phyloP scores from a whole-genome alignment of 164 flowering plant genomes.

The Taxillus chinensis region DNA sequence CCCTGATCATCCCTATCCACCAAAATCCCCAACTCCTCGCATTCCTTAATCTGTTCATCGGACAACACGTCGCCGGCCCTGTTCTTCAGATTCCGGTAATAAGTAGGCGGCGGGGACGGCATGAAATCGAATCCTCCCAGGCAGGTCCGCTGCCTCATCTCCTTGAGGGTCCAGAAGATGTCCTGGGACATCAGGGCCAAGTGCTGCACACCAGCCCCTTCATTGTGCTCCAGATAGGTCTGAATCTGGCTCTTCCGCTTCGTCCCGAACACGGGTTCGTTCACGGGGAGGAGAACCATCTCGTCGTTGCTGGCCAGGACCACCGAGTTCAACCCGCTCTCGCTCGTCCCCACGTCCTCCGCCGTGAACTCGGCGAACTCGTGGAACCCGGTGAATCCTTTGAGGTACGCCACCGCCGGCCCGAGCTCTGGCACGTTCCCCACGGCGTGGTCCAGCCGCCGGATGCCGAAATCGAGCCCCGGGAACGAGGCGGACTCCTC shows the following conservation, averaged over 20 bases:
- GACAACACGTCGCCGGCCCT: constrained; percentile 66
- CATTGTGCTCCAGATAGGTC: constrained; percentile 87
- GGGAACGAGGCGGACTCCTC: constrained; percentile 16
- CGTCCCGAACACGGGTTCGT: constrained; percentile 82
- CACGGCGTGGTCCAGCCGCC: constrained; percentile 75
- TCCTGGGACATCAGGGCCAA: constrained; percentile 62
- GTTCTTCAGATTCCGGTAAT: constrained; percentile 59
- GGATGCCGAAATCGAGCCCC: constrained; percentile 52
- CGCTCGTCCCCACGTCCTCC: constrained; percentile 79
- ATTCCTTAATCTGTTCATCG: constrained; percentile 72
- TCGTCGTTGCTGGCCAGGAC: constrained; percentile 74
- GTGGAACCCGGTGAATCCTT: constrained; percentile 68
- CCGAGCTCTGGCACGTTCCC: constrained; percentile 67
- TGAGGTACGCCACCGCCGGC: constrained; percentile 49
- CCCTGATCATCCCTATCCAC: constrained; percentile 91
- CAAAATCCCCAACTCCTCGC: constrained; percentile 80
- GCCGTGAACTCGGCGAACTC: constrained; percentile 88
- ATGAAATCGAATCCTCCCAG: constrained; percentile 85
- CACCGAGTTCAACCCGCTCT: constrained; percentile 79
- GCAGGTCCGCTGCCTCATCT: constrained; percentile 64
- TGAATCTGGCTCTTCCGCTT: constrained; percentile 91
- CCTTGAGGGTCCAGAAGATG: constrained; percentile 68
- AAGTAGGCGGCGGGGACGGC: constrained; percentile 90
- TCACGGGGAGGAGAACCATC: constrained; percentile 68
- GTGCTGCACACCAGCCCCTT: constrained; percentile 82